Percentiles rank a stretch among this genome's conserved stretches.
Evolutionary conservation across 768 basidiomycete species (phyloP).

Genomic region (Pleurotus pulmonarius): DNA sequence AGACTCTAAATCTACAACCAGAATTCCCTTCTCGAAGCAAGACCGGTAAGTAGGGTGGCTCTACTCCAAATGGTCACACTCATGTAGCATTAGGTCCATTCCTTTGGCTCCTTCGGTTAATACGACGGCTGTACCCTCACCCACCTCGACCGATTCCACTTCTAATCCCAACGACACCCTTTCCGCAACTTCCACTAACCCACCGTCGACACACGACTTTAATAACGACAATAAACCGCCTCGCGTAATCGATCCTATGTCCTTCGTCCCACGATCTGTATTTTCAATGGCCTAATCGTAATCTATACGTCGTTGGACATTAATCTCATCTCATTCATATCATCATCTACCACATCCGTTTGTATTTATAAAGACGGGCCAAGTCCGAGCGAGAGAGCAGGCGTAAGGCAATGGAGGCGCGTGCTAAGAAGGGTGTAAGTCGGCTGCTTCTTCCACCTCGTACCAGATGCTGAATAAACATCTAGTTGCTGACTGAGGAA

Average conservation of each 20-base stretch:
- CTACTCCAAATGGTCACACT: slow-evolving; percentile 42
- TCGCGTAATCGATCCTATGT: slow-evolving; percentile 35
- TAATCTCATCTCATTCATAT: too few species aligned
- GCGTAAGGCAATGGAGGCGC: slow-evolving; percentile 64
- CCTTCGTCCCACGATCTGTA: slow-evolving; percentile 65
- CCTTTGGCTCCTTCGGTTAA: slow-evolving; percentile 19
- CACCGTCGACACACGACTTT: slow-evolving; percentile 32
- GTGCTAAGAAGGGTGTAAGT: slow-evolving; percentile 74
- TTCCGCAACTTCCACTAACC: slow-evolving; percentile 10
- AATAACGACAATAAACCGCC: slow-evolving; percentile 12
- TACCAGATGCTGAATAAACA: neutral
- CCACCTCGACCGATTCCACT: slow-evolving; percentile 16
- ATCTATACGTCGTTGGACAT: neutral
- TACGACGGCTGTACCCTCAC: slow-evolving; percentile 10
- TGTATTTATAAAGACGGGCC: slow-evolving; percentile 49
- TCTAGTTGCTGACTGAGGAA: slow-evolving; percentile 42
- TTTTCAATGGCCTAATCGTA: slow-evolving; percentile 59
- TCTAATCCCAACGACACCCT: slow-evolving; percentile 17
- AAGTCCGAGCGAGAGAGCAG: slow-evolving; percentile 71
- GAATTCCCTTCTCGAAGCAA: slow-evolving; percentile 39
- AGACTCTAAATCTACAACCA: slow-evolving; percentile 12
- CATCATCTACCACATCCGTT: neutral
- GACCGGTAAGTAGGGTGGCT: slow-evolving; percentile 59
- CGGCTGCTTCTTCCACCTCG: neutral
- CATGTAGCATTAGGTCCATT: slow-evolving; percentile 58